A percentile compares a stretch with the other conserved stretches of the same genome.
phyloP scores from a whole-genome alignment of 2,329 filamentous ascomycete species.

The Plenodomus tracheiphilus region DNA sequence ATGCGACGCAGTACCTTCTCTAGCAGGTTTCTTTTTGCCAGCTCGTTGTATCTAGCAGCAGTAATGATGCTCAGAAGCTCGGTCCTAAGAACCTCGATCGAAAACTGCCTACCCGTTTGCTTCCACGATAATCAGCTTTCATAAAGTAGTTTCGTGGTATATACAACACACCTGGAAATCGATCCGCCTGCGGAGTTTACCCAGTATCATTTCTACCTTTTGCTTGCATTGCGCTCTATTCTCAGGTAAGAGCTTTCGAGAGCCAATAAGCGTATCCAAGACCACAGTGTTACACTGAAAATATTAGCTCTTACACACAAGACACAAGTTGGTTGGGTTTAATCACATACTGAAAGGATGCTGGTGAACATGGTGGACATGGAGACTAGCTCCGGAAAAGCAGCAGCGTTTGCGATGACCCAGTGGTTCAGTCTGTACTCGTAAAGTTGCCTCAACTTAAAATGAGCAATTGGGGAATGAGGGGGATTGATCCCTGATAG shows the following conservation, averaged over 20 bases:
- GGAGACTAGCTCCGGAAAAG: conserved; percentile 5
- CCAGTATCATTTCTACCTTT: background rate
- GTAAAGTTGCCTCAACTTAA: conserved; percentile 2
- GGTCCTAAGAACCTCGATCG: too few relatives aligned
- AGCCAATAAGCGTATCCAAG: background rate
- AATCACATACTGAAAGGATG: conserved; percentile 12
- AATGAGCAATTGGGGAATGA: background rate
- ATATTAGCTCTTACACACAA: background rate
- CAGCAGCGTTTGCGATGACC: conserved; percentile 7
- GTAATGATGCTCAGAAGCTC: background rate
- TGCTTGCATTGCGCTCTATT: background rate
- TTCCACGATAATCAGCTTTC: too few relatives aligned
- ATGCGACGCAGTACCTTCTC: conserved; percentile 16
- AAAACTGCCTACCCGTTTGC: too few relatives aligned
- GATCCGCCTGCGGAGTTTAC: background rate
- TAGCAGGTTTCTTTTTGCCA: conserved; percentile 3
- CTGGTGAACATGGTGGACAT: conserved; percentile 15
- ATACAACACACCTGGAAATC: background rate
- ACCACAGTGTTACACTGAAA: background rate
- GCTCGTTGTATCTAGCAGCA: background rate
- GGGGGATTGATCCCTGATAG: background rate
- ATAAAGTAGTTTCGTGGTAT: background rate
- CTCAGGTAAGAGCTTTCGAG: background rate
- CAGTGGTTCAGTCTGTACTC: conserved; percentile 13
- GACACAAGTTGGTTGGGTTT: background rate